These are phyloP conservation scores for Wickerhamiella qilinensis DNA, from an alignment of 805 yeast species.

Conservation along the genomic window DNA sequence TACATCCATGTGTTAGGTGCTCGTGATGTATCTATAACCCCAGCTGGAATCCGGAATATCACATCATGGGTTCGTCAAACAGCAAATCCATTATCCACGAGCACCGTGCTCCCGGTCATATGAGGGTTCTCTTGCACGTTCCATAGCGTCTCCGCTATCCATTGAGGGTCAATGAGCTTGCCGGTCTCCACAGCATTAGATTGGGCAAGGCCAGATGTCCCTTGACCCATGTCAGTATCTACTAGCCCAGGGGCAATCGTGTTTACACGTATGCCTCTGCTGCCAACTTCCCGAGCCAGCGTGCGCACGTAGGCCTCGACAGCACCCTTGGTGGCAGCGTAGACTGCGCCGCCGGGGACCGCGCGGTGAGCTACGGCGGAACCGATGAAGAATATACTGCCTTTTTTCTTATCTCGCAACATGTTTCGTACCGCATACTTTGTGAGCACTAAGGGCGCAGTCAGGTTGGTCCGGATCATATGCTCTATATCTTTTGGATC, in stretches of 20 bases:
- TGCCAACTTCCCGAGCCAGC: conserved; percentile 42
- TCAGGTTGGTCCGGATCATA: conserved; percentile 39
- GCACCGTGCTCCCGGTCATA: conserved; percentile 8
- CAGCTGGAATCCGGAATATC: too few relatives aligned
- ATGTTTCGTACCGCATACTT: conserved; percentile 36
- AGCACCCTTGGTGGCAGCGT: conserved; percentile 59
- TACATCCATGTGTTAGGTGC: too few relatives aligned
- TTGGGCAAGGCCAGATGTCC: conserved; percentile 1
- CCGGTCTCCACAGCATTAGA: neutral
- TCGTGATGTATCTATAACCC: too few relatives aligned
- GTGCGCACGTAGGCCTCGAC: conserved; percentile 43
- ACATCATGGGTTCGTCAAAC: too few relatives aligned
- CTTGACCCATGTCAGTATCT: conserved; percentile 43
- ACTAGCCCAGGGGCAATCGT: conserved; percentile 51
- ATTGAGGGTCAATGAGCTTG: conserved; percentile 6
- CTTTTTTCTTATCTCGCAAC: conserved; percentile 24
- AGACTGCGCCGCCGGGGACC: conserved; percentile 40
- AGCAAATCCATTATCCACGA: conserved; percentile 13
- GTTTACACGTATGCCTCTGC: conserved; percentile 41
- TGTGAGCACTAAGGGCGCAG: conserved; percentile 44
- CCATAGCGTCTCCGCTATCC: conserved; percentile 13
- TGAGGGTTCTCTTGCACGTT: conserved; percentile 7
- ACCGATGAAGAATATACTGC: conserved; percentile 44
- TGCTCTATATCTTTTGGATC: conserved; percentile 26
- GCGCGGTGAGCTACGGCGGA: conserved; percentile 36